Evolutionary conservation across 306 rosid species (phyloP).

Genomic region (Quercus glauca): DNA sequence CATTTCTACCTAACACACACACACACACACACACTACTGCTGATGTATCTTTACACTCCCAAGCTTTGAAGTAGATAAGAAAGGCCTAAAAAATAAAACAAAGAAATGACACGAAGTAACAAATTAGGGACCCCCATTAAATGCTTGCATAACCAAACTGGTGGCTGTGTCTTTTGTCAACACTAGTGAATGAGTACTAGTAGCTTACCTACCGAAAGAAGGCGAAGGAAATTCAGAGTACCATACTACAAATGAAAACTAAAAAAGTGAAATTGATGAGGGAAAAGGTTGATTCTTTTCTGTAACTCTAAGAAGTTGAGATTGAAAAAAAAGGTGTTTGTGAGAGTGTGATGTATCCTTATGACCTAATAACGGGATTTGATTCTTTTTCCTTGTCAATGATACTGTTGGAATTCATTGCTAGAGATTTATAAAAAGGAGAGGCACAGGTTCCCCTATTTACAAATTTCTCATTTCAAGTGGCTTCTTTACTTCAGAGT

Average conservation of each 20-base stretch:
- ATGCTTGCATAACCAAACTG: not conserved
- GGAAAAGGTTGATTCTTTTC: not conserved
- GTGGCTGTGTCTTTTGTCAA: not conserved
- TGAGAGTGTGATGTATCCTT: not conserved
- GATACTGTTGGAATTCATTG: not conserved
- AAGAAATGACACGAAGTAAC: not conserved
- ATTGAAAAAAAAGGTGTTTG: not conserved
- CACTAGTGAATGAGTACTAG: not conserved
- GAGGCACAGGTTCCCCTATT: not conserved
- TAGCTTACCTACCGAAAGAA: slow-evolving; percentile 16
- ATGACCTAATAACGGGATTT: slow-evolving; percentile 13
- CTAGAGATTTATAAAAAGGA: not conserved
- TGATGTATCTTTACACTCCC: no score
- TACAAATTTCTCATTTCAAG: not conserved
- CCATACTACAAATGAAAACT: not conserved
- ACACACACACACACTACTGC: not conserved
- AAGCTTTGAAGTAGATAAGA: not conserved
- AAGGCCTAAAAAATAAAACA: not conserved
- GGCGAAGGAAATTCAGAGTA: not conserved
- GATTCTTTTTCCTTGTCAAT: slow-evolving; percentile 10
- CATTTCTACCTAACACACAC: slow-evolving; percentile 12
- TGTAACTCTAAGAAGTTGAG: not conserved
- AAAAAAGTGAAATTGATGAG: not conserved
- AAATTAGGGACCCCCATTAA: not conserved
- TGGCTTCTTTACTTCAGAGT: no score